phyloP scores from a whole-genome alignment of 2,329 filamentous ascomycete genomes.

The Xylariaceae sp. region DNA sequence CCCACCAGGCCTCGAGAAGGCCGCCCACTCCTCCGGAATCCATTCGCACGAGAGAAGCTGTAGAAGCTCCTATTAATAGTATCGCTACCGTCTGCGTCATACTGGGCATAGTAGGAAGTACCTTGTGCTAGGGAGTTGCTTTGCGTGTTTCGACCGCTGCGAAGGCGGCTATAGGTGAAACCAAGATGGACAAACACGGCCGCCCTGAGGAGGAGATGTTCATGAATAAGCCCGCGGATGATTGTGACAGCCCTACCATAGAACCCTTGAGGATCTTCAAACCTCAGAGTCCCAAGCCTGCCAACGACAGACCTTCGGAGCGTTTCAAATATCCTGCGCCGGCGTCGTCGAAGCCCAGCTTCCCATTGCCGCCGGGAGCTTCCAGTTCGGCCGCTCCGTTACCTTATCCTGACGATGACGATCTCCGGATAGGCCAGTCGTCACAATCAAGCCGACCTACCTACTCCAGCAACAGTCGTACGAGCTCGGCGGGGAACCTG shows the following conservation, averaged over 20 bases:
- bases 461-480: conserved; percentile 40
- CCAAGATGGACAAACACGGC: conserved; percentile 55
- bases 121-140: conserved; percentile 8
- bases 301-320: conserved; percentile 33
- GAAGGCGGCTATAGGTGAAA: conserved; percentile 23
- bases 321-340: conserved; percentile 51
- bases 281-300: conserved; percentile 61
- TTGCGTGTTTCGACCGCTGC: conserved; percentile 19
- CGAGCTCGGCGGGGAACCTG: conserved; percentile 30
- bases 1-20: conserved; percentile 28
- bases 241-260: conserved; percentile 70
- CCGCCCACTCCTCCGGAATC: conserved; percentile 7
- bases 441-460: conserved; percentile 37
- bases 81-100: conserved; percentile 22
- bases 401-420: conserved; percentile 71
- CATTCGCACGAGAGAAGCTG: conserved; percentile 8
- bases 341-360: conserved; percentile 49
- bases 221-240: conserved; percentile 56
- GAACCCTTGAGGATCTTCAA: conserved; percentile 84
- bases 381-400: conserved; percentile 65
- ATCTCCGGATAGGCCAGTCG: conserved; percentile 42
- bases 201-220: conserved; percentile 81
- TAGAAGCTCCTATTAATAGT: conserved; percentile 24
- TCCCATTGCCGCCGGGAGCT: conserved; percentile 64
- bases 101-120: conserved; percentile 10